Conservation (phyloP, 2,329 filamentous ascomycete species). For the Sarocladium kiliense region DNA sequence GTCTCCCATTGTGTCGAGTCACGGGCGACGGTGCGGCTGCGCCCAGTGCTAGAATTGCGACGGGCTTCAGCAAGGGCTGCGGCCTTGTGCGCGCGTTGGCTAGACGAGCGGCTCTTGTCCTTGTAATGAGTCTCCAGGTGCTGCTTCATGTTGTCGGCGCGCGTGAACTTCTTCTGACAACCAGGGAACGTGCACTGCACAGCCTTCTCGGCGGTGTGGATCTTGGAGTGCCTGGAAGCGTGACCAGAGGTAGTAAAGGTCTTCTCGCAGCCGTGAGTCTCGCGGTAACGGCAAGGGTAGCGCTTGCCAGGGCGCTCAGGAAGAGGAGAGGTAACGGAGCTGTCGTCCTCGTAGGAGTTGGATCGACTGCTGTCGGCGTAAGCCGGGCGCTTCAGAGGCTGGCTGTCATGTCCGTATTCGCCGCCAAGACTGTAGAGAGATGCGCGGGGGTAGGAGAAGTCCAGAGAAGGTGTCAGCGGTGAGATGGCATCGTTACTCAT, state of each 20-base stretch:
- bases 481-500: conserved; percentile 49
- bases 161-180: conserved; percentile 76
- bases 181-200: conserved; percentile 62
- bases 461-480: conserved; percentile 49
- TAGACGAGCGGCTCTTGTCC: conserved; percentile 46
- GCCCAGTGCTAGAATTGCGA: conserved; percentile 26
- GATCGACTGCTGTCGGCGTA: conserved; percentile 40
- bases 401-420: conserved; percentile 25
- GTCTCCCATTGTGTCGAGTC: conserved; percentile 32
- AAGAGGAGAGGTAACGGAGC: conserved; percentile 33
- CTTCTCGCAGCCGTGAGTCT: conserved; percentile 67
- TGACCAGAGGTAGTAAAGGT: conserved; percentile 82
- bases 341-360: conserved; percentile 47
- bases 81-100: conserved; percentile 26
- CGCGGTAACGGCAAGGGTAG: conserved; percentile 69
- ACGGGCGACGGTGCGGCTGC: conserved; percentile 21
- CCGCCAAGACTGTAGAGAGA: conserved; percentile 34
- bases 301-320: conserved; percentile 54
- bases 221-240: conserved; percentile 79
- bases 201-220: conserved; percentile 76
- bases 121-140: conserved; percentile 73
- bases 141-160: conserved; percentile 85
- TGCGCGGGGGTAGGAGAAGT: conserved; percentile 32
- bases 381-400: conserved; percentile 33
- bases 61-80: conserved; percentile 26